Conservation (phyloP, 768 basidiomycete species). For the Lactifluus volemus region DNA sequence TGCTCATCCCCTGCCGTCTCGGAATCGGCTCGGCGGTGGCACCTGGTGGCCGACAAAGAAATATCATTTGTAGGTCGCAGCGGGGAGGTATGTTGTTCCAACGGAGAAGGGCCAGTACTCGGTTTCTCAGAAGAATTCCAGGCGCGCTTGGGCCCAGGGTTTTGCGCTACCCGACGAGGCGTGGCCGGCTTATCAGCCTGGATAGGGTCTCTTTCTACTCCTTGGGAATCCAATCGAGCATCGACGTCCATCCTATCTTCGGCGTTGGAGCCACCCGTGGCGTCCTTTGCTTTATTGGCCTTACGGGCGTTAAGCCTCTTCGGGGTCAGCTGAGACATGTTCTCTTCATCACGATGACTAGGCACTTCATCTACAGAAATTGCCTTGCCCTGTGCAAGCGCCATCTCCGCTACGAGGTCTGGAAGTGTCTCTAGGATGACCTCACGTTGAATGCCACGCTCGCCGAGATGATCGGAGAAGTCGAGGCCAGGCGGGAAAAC, state of each 20-base stretch:
- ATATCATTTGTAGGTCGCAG: not conserved
- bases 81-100: not conserved
- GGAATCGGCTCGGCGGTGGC: not conserved
- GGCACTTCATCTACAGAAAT: not conserved
- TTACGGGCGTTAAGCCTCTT: constrained; percentile 19
- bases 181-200: not conserved
- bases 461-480: constrained; percentile 39
- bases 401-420: constrained; percentile 6
- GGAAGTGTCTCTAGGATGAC: constrained; percentile 15
- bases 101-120: not conserved
- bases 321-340: constrained; percentile 14
- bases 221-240: not conserved
- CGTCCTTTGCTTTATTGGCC: constrained; percentile 25
- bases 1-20: not conserved
- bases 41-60: not conserved
- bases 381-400: not conserved
- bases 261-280: constrained; percentile 14
- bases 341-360: not conserved
- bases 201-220: not conserved
- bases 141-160: not conserved
- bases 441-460: constrained; percentile 21
- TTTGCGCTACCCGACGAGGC: not conserved
- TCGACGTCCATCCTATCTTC: constrained; percentile 21
- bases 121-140: not conserved
- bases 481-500: constrained; percentile 60